Conservation (phyloP, 1,284 basidiomycete genomes). For the Rhodotorula sp. region DNA sequence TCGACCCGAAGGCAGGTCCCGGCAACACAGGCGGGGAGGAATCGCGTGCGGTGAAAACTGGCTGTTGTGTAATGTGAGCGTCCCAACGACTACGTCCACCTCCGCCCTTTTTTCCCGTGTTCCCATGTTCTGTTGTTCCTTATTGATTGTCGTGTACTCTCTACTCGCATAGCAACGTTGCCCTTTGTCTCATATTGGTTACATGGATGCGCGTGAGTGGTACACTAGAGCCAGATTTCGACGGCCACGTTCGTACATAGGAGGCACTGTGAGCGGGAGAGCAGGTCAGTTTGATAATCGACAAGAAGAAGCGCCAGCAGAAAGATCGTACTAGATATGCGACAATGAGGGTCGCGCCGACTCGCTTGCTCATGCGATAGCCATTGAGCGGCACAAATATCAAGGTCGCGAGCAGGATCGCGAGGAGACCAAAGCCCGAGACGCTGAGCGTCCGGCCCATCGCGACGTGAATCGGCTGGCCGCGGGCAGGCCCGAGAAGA, state of each 20-base stretch:
- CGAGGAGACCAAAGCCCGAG: slow-evolving; percentile 72
- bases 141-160: not conserved
- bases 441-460: slow-evolving; percentile 82
- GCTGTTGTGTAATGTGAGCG: slow-evolving; percentile 16
- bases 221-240: slow-evolving; percentile 24
- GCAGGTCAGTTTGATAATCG: slow-evolving; percentile 49
- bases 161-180: not conserved
- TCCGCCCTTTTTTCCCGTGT: too few species aligned
- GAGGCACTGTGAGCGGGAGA: slow-evolving; percentile 7
- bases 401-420: slow-evolving; percentile 72
- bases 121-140: not conserved
- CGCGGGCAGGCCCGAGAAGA: slow-evolving; percentile 42
- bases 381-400: slow-evolving; percentile 80
- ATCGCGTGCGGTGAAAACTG: not conserved
- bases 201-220: not conserved
- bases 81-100: too few species aligned
- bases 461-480: slow-evolving; percentile 63
- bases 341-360: slow-evolving; percentile 74
- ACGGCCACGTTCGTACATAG: slow-evolving; percentile 27
- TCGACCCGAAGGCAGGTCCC: slow-evolving; percentile 28
- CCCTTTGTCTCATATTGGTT: not conserved
- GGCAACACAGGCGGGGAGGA: not conserved
- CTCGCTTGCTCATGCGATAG: slow-evolving; percentile 72
- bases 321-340: slow-evolving; percentile 58
- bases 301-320: too few species aligned